Base-by-base conservation (phyloP, 306 rosid genomes). In the Herpetospermum pedunculosum region DNA sequence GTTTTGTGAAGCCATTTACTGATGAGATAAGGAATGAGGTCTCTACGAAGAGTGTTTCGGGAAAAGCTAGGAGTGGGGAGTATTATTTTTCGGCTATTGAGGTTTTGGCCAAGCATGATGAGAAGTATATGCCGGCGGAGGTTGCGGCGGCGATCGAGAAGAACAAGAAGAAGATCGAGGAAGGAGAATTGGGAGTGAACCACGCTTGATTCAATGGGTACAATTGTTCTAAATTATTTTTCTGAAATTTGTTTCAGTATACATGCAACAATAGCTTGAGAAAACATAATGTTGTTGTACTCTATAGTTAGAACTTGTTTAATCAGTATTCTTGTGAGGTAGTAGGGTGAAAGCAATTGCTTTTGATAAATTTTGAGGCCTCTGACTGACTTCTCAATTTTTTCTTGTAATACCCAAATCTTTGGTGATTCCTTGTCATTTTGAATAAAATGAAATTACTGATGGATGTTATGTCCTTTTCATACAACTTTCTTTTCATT, bases 91-190 rank as follows among this genome's bases (percentile, higher is more conserved):
- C 85, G 9, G 99, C 99, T 1, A 79, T 84, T 0, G 98, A 90
- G 84, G 98, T 93, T 72, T 82, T 90, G 73, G 98, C 98, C 0
- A 93, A 93, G 92, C 98, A 89, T 12, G 98, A 89, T 26, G 98
- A 93, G 87, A 91, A 93, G 88, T 93, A 93, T 71, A 91, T 89
- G 98, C 98, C 96, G 0, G 69, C 80, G 40, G 97, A 94, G 58
- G 96, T 94, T 25, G 97, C 92, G 0, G 88, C 87, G 0, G 95
- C 94, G 2, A 87, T 94, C 18, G 96, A 94, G 91, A 94, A 87
- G 88, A 94, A 94, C 43, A 94, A 89, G 89, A 89, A 89, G 91
- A 79, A 48, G 74, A 60, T 94, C 3, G 86, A 80, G 63, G 85
- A 37, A 1, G 79, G 35, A 4, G 83, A 59, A 19, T 85, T 75